These are phyloP conservation scores for Solanum dulcamara DNA, from an alignment of 257 asterid genomes.

Conservation along the genomic window DNA sequence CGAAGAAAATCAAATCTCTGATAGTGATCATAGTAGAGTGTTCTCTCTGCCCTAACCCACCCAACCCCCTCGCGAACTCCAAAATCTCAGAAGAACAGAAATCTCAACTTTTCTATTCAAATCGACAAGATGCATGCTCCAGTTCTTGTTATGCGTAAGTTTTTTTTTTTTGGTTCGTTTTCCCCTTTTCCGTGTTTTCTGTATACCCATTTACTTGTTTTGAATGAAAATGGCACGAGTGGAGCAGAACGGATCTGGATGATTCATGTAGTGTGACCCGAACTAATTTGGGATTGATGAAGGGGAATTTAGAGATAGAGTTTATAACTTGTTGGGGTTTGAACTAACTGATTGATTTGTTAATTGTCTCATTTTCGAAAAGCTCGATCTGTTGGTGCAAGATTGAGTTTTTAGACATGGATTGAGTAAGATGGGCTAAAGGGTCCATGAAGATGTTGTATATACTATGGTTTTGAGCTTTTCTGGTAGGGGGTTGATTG, in stretches of 20 bases:
- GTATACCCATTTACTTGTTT: not conserved
- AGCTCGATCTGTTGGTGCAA: not conserved
- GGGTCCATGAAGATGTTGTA: not conserved
- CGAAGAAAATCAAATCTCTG: not conserved
- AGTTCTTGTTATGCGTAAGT: conserved; percentile 69
- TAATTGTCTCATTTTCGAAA: not conserved
- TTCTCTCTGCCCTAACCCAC: conserved; percentile 2
- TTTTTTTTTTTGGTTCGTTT: not conserved
- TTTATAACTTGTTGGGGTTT: not conserved
- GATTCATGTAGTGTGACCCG: not conserved
- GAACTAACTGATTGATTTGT: not conserved
- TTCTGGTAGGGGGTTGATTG: not conserved
- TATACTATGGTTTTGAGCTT: not conserved
- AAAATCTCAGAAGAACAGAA: not conserved
- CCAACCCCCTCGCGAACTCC: not conserved
- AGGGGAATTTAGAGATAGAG: not conserved
- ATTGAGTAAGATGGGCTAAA: not conserved
- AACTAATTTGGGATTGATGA: not conserved
- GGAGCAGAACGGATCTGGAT: not conserved
- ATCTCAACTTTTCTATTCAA: not conserved
- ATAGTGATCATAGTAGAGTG: not conserved
- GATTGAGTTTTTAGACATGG: not conserved
- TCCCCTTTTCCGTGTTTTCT: not conserved
- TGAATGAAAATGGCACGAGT: not conserved
- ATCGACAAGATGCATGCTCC: conserved; percentile 48